phyloP scores from a whole-genome alignment of 2,329 filamentous ascomycete species.

The Fusarium sp. region DNA sequence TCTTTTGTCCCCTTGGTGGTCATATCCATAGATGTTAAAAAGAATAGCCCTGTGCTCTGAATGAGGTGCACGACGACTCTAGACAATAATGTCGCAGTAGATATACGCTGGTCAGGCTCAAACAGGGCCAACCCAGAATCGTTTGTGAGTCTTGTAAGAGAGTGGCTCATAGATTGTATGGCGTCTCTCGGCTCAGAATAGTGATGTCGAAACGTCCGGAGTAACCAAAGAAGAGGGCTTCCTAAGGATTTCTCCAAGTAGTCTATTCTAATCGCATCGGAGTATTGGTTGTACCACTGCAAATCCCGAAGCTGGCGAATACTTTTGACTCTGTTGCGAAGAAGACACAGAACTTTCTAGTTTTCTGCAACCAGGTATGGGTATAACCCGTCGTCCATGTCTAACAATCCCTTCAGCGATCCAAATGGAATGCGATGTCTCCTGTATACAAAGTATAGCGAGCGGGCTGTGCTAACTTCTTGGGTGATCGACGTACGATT shows the following conservation, averaged over 20 bases:
- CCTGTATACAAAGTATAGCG: conserved; percentile 25
- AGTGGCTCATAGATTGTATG: conserved; percentile 26
- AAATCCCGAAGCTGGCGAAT: conserved; percentile 29
- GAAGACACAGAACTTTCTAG: conserved; percentile 26
- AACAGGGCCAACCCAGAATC: conserved; percentile 2
- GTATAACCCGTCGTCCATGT: not conserved
- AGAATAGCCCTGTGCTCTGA: conserved; percentile 38
- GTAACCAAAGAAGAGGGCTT: conserved; percentile 36
- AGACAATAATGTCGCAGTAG: conserved; percentile 26
- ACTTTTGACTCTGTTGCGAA: conserved; percentile 25
- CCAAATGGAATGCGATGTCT: conserved; percentile 29
- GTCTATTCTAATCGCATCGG: conserved; percentile 10
- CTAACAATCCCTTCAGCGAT: not conserved
- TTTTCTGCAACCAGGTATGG: conserved; percentile 8
- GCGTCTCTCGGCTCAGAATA: conserved; percentile 40
- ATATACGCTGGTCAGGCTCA: conserved; percentile 16
- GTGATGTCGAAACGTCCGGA: conserved; percentile 34
- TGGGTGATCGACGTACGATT: conserved; percentile 43
- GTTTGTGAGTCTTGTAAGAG: conserved; percentile 26
- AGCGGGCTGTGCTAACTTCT: conserved; percentile 32
- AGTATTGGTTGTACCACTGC: conserved; percentile 12
- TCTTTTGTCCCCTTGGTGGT: conserved; percentile 27
- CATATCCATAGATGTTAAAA: conserved; percentile 37
- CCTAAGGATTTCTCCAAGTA: conserved; percentile 35
- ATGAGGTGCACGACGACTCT: conserved; percentile 26